Evolutionary conservation across 345 rosid genomes (phyloP), one percentile per base, ranked within the genome.

Genomic region (Gossypium ekmanianum): DNA sequence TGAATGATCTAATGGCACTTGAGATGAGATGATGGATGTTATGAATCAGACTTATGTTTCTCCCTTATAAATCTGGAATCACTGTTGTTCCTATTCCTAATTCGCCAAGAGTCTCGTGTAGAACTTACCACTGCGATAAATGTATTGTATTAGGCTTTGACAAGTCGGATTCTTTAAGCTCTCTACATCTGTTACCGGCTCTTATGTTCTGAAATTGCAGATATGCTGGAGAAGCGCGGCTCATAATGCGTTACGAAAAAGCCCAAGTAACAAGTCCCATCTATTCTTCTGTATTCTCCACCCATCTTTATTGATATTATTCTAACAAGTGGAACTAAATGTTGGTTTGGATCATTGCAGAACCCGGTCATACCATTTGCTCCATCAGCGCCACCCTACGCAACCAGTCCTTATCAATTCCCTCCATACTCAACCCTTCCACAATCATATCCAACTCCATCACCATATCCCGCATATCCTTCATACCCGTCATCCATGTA

Each of bases 151-250:
- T 34, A 34, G 39, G 39, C 6, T 34, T 34, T 34, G 39, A 34
- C 39, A 34, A 34, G 39, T 34, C 39, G 39, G 39, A 34, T 34
- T 4, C 39, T 34, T 34, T 34, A 34, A 34, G 39, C 39, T 34
- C 39, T 34, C 39, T 34, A 34, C 39, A 34, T 34, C 39, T 34
- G 39, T 34, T 27, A 29, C 44, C 24, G 59, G 9, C 16, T 27
- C 47, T 17, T 29, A 9, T 52, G 2, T 52, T 61, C 54, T 12
- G 34, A 17, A 4, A 51, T 54, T 84, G 63, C 90, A 94, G 99
- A 83, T 76, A 74, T 69, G 97, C 98, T 0, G 99, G 99, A 80
- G 97, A 89, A 83, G 92, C 86, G 61, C 81, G 88, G 43, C 80
- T 95, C 77, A 89, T 93, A 29, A 11, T 92, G 77, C 98, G 89